Percentiles rank a stretch among this genome's conserved stretches.
Evolutionary conservation across 1,139 yeast species (phyloP).

Genomic region (Meyerozyma sp.): DNA sequence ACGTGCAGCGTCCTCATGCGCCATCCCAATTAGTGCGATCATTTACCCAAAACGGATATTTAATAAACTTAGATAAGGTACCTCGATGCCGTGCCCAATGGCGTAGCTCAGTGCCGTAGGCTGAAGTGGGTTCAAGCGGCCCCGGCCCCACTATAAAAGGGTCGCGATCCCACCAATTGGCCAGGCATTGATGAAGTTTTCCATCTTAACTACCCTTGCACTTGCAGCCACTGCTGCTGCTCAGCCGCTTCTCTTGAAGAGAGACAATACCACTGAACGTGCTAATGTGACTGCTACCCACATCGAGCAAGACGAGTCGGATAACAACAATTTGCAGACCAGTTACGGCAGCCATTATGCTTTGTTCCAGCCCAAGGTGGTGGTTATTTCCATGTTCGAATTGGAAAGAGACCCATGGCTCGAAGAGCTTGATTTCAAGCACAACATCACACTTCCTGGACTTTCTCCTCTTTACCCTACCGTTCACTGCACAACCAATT

Average conservation of each 20-base stretch:
- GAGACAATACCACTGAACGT: slow-evolving; percentile 14
- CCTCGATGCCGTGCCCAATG: background rate
- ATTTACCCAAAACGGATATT: background rate
- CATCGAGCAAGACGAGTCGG: background rate
- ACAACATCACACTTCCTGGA: slow-evolving; percentile 55
- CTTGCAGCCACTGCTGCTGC: slow-evolving; percentile 12
- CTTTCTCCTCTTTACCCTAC: slow-evolving; percentile 56
- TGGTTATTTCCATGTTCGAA: slow-evolving; percentile 53
- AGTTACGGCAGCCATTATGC: slow-evolving; percentile 30
- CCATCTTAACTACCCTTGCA: slow-evolving; percentile 8
- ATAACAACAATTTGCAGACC: slow-evolving; percentile 17
- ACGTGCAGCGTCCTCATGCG: background rate
- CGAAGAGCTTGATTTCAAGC: slow-evolving; percentile 36
- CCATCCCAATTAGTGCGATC: background rate
- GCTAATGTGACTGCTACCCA: slow-evolving; percentile 9
- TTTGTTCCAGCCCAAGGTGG: slow-evolving; percentile 47
- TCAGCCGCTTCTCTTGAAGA: slow-evolving; percentile 15
- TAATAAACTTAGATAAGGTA: background rate
- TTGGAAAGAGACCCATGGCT: slow-evolving; percentile 55
- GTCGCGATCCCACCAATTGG: background rate
- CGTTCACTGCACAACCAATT: slow-evolving; percentile 50
- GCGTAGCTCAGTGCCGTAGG: background rate
- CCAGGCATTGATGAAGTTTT: slow-evolving; percentile 11
- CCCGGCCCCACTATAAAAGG: background rate
- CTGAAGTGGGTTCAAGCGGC: background rate